A percentile compares a stretch with the other conserved stretches of the same genome.
phyloP scores from a whole-genome alignment of 805 yeast genomes.

The Starmerella apicola region DNA sequence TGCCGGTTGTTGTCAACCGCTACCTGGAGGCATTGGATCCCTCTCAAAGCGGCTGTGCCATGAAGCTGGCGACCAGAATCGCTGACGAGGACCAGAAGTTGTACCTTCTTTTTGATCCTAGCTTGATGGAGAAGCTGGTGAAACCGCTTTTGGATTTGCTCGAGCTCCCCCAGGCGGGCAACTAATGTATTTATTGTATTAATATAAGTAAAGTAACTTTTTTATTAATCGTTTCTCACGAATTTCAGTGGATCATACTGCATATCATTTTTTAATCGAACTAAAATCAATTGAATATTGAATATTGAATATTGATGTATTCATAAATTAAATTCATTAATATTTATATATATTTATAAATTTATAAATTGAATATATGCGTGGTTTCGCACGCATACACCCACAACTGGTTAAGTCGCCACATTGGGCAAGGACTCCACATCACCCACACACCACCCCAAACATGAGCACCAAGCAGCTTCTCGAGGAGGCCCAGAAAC shows the following conservation, averaged over 20 bases:
- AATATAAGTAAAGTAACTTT: too few species aligned
- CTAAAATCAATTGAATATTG: background rate
- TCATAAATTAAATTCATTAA: background rate
- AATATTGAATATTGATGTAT: too few species aligned
- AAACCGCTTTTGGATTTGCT: conserved; percentile 7
- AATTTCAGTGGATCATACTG: too few species aligned
- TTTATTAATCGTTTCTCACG: too few species aligned
- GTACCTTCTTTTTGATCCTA: conserved; percentile 45
- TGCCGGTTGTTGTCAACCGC: conserved; percentile 62
- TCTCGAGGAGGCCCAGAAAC: conserved; percentile 26
- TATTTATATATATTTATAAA: too few species aligned
- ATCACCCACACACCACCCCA: background rate
- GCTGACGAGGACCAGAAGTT: conserved; percentile 55
- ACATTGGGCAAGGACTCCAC: too few species aligned
- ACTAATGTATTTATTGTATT: too few species aligned
- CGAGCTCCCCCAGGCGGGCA: too few species aligned
- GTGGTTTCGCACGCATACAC: too few species aligned
- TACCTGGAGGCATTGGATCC: conserved; percentile 44
- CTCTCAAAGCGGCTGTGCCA: conserved; percentile 27
- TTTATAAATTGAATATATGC: too few species aligned
- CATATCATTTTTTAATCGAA: background rate
- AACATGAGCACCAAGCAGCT: conserved; percentile 13
- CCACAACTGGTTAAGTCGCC: too few species aligned
- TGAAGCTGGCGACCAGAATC: conserved; percentile 41
- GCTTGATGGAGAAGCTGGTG: conserved; percentile 21